Evolutionary conservation across 495 filamentous ascomycete species (phyloP), one percentile per base, ranked within the genome.

Genomic region (Cercophora newfieldiana): DNA sequence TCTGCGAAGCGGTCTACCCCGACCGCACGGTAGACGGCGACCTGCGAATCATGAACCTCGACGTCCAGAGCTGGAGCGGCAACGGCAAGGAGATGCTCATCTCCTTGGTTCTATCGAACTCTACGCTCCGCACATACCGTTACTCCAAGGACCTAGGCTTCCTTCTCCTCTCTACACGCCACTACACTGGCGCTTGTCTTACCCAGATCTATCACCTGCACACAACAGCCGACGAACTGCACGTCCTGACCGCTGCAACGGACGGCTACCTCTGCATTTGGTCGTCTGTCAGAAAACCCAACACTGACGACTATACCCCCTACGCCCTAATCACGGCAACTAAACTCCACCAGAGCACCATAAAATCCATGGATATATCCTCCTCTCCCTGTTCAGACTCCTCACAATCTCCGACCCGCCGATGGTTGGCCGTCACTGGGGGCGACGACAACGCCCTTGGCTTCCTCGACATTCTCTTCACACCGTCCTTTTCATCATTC

Each of bases 401-500:
- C n/a, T n/a, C n/a, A n/a, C n/a, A n/a, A 44, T 71, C 68, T n/a
- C 67, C 66, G 0, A 54, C 19, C 0, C 33, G 62, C 2, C 62
- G 59, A 14, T 82, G 79, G 29, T 33, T 94, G 8, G 66, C 94
- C 19, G 72, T 89, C n/a, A 89, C 90, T 0, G 92, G 90, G 18
- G 91, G 94, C 5, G 94, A 97, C 68, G 94, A 96, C 69, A 93
- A 93, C 68, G 88, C 90, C 3, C 70, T 97, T 0, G 85, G 83
- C 0, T 69, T 94, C 10, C 83, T 87, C 0, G 77, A 84, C 28
- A 63, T 88, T 50, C 55, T 61, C 50, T 71, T 70, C 19, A 44
- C 49, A 8, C 26, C 28, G n/a, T 5, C 7, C 3, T 30, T 7
- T 2, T 53, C 67, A 1, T 5, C 12, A 7, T 76, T 69, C 53